Conservation (phyloP, 1,284 basidiomycete genomes). For the Pyrrhoderma noxium region DNA sequence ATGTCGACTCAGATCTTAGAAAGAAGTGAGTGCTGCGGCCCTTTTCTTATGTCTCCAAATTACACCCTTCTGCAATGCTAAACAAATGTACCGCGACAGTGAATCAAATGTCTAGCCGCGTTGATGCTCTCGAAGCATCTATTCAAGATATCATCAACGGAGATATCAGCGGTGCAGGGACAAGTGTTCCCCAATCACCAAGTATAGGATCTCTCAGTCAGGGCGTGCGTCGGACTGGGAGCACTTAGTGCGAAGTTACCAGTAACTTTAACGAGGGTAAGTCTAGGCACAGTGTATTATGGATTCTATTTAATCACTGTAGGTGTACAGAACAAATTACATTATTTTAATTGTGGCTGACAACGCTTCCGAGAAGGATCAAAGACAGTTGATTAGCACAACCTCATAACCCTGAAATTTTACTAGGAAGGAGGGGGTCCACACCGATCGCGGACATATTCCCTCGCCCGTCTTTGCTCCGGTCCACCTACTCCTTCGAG, state of each 20-base stretch:
- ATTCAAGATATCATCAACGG: constrained; percentile 81
- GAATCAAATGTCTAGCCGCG: constrained; percentile 76
- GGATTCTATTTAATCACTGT: too few species aligned
- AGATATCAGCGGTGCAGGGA: constrained; percentile 31
- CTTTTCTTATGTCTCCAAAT: background rate
- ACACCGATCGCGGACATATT: constrained; percentile 68
- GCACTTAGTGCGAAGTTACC: background rate
- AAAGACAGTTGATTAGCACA: too few species aligned
- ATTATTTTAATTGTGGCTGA: too few species aligned
- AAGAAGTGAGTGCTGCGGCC: constrained; percentile 48
- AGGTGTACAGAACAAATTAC: too few species aligned
- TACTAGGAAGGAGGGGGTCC: constrained; percentile 38
- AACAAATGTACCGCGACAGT: constrained; percentile 35
- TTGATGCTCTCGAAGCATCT: constrained; percentile 73
- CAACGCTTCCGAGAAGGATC: too few species aligned
- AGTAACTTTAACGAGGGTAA: too few species aligned
- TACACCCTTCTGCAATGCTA: too few species aligned
- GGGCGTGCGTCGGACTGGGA: constrained; percentile 14
- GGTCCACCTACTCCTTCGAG: constrained; percentile 81
- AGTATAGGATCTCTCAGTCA: constrained; percentile 27
- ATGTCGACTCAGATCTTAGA: constrained; percentile 79
- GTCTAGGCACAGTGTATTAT: too few species aligned
- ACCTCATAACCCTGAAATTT: background rate
- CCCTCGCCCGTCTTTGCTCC: constrained; percentile 72
- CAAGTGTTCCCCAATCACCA: constrained; percentile 45